Conservation (phyloP, 352 stramenopile species). For the Pythium scleroteichum region DNA sequence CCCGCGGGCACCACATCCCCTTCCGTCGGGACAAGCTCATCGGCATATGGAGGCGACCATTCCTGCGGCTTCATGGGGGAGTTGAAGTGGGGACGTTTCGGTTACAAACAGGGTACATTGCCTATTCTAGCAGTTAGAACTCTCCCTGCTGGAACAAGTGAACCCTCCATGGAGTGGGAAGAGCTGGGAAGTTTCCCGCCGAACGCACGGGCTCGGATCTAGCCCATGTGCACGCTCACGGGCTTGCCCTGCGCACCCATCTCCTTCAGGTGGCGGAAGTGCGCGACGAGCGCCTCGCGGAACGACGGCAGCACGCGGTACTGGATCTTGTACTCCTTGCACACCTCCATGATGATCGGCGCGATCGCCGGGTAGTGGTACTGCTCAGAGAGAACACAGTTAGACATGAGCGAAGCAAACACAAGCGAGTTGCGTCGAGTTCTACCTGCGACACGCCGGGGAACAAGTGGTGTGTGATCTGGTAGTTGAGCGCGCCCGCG, state of each 20-base stretch:
- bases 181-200: not conserved
- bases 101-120: too few relatives aligned
- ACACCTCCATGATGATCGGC: conserved; percentile 92
- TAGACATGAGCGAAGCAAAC: not conserved
- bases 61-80: too few relatives aligned
- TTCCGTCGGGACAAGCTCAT: too few relatives aligned
- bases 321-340: conserved; percentile 92
- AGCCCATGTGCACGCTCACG: conserved; percentile 87
- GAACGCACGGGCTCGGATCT: conserved; percentile 15
- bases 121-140: too few relatives aligned
- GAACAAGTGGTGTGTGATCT: conserved; percentile 94
- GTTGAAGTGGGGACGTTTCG: too few relatives aligned
- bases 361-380: conserved; percentile 93
- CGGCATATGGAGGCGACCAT: too few relatives aligned
- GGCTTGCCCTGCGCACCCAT: conserved; percentile 85
- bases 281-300: conserved; percentile 66
- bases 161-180: not conserved
- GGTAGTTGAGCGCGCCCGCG: conserved; percentile 96
- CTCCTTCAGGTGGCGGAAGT: conserved; percentile 89
- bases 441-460: conserved; percentile 89
- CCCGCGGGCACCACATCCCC: not conserved
- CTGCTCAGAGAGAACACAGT: conserved; percentile 27
- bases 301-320: conserved; percentile 91
- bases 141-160: too few relatives aligned
- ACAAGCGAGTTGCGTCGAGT: not conserved